Percentiles rank a stretch among this genome's conserved stretches.
These are phyloP conservation scores for Cryptococcus sp. DNA, from an alignment of 1,284 basidiomycete genomes.

Conservation along the genomic window DNA sequence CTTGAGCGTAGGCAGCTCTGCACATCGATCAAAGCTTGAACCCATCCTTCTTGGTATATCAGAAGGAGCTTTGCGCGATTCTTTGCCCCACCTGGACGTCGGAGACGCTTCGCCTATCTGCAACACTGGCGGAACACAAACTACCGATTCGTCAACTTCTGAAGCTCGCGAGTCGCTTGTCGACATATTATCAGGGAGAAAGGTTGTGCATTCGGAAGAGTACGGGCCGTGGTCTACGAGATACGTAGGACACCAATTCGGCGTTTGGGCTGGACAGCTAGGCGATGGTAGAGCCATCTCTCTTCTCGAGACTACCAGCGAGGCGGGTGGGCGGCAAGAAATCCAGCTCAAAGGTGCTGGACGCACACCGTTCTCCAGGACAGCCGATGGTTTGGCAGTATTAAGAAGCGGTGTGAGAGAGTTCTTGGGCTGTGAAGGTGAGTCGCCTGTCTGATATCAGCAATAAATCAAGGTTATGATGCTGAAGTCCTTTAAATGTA, in stretches of 20 bases:
- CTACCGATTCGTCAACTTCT: slow-evolving; percentile 15
- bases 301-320: slow-evolving; percentile 73
- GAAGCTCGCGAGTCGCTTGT: slow-evolving; percentile 67
- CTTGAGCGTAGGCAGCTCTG: slow-evolving; percentile 32
- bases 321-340: slow-evolving; percentile 66
- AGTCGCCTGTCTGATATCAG: slow-evolving; percentile 9
- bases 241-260: slow-evolving; percentile 89
- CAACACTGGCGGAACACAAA: slow-evolving; percentile 17
- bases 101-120: slow-evolving; percentile 69
- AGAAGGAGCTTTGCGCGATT: slow-evolving; percentile 67
- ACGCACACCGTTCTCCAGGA: slow-evolving; percentile 87
- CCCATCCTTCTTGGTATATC: slow-evolving; percentile 68
- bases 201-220: slow-evolving; percentile 64
- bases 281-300: slow-evolving; percentile 94
- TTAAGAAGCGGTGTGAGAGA: slow-evolving; percentile 89
- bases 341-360: slow-evolving; percentile 94
- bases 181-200: slow-evolving; percentile 76
- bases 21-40: slow-evolving; percentile 60
- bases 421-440: slow-evolving; percentile 83
- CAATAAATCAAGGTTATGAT: background rate
- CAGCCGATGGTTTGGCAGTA: slow-evolving; percentile 90
- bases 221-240: slow-evolving; percentile 87
- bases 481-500: slow-evolving; percentile 36
- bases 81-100: slow-evolving; percentile 80
- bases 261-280: slow-evolving; percentile 90